Base-by-base conservation (phyloP, 805 yeast genomes). In the Cyberlindnera maritima region DNA sequence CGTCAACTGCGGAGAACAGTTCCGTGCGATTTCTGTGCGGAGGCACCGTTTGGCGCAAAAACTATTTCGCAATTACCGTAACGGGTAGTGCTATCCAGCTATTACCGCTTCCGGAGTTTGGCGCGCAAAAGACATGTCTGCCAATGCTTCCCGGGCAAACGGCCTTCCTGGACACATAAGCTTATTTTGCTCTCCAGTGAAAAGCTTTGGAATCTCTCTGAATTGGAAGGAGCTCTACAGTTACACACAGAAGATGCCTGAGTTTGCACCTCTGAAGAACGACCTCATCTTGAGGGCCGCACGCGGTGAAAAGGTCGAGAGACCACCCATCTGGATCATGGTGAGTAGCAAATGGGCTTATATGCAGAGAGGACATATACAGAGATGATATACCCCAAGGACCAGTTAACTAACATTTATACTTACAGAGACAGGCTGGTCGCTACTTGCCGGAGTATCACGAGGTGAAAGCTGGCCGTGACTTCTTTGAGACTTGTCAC, bases 271-370 rank as follows among this genome's bases (percentile, higher is more conserved):
- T 14, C 72, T 91, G 64, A 79, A 91, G 68, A 94, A 94, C 69
- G 99, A 94, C 63, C 75, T 92, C 60, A 85, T 94, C 32, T 72
- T 94, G 54, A 76, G 99, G 58, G 97, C 98, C 3, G 97, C 98
- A 11, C 75, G 76, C 54, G 97, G 85, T 43, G 96, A 92, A 63
- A 71, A 70, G 50, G 97, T 92, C 35, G 98, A 94, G 68, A 81
- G 99, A 64, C 97, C 99, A 2, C 99, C 99, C 17, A 81, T 94
- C 50, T 94, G 97, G 97, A 85, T 91, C 56, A 90, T 90, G 97
- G 57, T 54, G 35, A n/a, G 54, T 47, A 12, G n/a, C n/a, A n/a
- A n/a, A n/a, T n/a, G n/a, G n/a, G n/a, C n/a, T n/a, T n/a, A n/a
- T n/a, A n/a, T n/a, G n/a, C n/a, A n/a, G n/a, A n/a, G n/a, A n/a